These are phyloP conservation scores for Gnetum montanum DNA, from an alignment of 75 land plant species.

Conservation along the genomic window DNA sequence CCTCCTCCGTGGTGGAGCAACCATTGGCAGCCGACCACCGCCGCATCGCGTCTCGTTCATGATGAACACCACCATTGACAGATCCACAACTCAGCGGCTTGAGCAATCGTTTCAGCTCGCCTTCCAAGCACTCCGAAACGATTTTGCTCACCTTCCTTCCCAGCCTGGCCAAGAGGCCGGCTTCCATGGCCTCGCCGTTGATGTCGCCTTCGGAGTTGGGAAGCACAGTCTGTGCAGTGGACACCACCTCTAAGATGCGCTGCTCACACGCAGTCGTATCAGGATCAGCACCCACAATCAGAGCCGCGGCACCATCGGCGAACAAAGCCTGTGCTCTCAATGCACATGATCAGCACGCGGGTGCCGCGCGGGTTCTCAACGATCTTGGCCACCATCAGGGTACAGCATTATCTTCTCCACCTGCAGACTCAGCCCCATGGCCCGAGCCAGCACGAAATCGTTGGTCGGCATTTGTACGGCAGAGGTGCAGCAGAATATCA, in stretches of 20 bases:
- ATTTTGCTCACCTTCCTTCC: constrained; percentile 16
- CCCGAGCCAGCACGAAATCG: no score
- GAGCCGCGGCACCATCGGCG: constrained; percentile 13
- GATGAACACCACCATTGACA: constrained; percentile 25
- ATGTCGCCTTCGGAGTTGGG: constrained; percentile 23
- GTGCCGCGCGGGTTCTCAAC: constrained; percentile 44
- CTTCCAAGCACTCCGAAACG: constrained; percentile 15
- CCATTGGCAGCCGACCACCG: constrained; percentile 11
- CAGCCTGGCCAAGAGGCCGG: constrained; percentile 17
- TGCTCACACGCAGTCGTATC: constrained; percentile 8
- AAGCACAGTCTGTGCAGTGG: constrained; percentile 7
- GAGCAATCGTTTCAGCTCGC: constrained; percentile 1
- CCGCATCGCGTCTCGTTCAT: constrained; percentile 34
- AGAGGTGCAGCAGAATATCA: no score
- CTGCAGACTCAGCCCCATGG: no score
- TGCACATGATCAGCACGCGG: constrained; percentile 39
- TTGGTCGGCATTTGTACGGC: no score
- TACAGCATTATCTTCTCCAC: no score
- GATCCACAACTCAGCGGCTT: constrained; percentile 13
- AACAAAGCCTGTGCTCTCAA: constrained; percentile 39
- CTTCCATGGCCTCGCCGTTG: constrained; percentile 13
- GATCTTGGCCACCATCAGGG: no score
- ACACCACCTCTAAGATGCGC: constrained; percentile 14
- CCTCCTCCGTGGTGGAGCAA: constrained; percentile 31
- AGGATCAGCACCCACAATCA: constrained; percentile 39